Evolutionary conservation across 805 yeast species (phyloP), one percentile per base, ranked within the genome.

Genomic region (Barnettozyma vustinii): DNA sequence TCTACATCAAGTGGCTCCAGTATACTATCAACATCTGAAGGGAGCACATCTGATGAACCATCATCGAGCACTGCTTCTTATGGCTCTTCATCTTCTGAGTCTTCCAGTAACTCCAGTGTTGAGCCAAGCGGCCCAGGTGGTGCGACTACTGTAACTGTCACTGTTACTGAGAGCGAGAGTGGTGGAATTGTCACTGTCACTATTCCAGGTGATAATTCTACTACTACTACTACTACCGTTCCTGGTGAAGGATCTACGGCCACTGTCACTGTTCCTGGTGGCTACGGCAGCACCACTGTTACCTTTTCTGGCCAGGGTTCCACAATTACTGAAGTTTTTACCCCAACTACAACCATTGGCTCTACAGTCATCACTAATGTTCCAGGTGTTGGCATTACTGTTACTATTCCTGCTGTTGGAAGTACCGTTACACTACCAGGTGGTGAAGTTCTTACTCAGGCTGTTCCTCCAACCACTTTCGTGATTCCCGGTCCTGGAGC

Each of bases 361-460:
- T 20, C 39, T 36, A 4, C 13, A 4, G 6, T 18, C 15, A 36
- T 23, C n/a, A 48, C 55, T n/a, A 52, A 57, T 23, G 53, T 40
- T 16, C 33, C 46, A 33, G 35, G 46, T 1, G 40, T 47, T 25
- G 49, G 52, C 35, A 19, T 45, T 9, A 49, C 48, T 13, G 48
- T 45, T 9, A 33, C 45, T n/a, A 41, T 48, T 7, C 19, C 44
- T 5, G 45, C 46, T 20, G 18, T 33, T n/a, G 12, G 21, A 15
- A 37, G 40, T 21, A 33, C 25, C 7, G 25, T 23, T 23, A 23
- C 25, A 23, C 25, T 23, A 23, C 25, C 25, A 23, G 7, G 25
- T 23, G 25, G 25, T 8, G 25, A 8, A 23, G 7, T 41, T 19
- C 33, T 37, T 8, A 47, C 47, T 30, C 35, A 43, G 35, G 43